Evolutionary conservation across 805 yeast species (phyloP).

Genomic region (Citeromyces matritensis): DNA sequence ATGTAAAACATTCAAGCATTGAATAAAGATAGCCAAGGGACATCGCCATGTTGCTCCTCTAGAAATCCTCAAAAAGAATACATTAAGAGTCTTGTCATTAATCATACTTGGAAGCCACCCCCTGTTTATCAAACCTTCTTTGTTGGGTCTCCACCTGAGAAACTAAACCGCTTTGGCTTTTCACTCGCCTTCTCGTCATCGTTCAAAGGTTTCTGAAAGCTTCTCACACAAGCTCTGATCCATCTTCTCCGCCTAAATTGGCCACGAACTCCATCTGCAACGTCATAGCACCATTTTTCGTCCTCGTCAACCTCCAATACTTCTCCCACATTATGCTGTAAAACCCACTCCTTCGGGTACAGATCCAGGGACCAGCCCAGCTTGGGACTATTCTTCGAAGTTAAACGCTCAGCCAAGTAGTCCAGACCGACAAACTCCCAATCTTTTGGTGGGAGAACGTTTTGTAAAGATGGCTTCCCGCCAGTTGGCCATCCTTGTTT

Average conservation of each 20-base stretch:
- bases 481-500: slow-evolving; percentile 11
- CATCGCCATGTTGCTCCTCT: too few relatives aligned
- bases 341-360: slow-evolving; percentile 51
- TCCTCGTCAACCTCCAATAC: slow-evolving; percentile 51
- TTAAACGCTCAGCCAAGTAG: slow-evolving; percentile 5
- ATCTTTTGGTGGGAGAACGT: slow-evolving; percentile 39
- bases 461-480: slow-evolving; percentile 15
- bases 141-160: too few relatives aligned
- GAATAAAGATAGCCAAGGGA: too few relatives aligned
- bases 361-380: slow-evolving; percentile 55
- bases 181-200: too few relatives aligned
- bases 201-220: slow-evolving; percentile 1
- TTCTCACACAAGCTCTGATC: slow-evolving; percentile 28
- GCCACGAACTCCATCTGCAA: slow-evolving; percentile 16
- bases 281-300: slow-evolving; percentile 74
- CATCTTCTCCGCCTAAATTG: slow-evolving; percentile 52
- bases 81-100: too few relatives aligned
- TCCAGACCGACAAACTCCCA: slow-evolving; percentile 30
- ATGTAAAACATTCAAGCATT: too few relatives aligned
- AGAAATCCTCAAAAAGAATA: too few relatives aligned
- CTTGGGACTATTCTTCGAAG: slow-evolving; percentile 4
- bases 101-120: too few relatives aligned
- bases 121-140: too few relatives aligned
- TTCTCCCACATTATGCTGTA: slow-evolving; percentile 27
- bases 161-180: too few relatives aligned